Percentiles rank a stretch among this genome's conserved stretches.
phyloP scores from a whole-genome alignment of 2,329 filamentous ascomycete species.

The Aureobasidium mangrovei region DNA sequence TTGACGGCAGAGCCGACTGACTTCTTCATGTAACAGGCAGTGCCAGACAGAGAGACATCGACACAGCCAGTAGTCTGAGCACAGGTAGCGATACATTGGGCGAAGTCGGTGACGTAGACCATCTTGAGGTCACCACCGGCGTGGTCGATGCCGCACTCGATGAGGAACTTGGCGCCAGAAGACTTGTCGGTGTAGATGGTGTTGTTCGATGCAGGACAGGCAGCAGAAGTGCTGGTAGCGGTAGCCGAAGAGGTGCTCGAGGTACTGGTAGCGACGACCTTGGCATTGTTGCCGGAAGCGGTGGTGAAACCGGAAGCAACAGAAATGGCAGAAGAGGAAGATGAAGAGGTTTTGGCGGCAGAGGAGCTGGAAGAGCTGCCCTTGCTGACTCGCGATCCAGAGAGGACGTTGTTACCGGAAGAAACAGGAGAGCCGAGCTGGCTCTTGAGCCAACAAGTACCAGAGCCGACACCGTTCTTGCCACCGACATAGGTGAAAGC shows the following conservation, averaged over 20 bases:
- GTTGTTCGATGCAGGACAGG: slow-evolving; percentile 19
- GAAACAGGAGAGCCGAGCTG: not conserved
- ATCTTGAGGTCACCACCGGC: slow-evolving; percentile 23
- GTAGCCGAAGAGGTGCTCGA: slow-evolving; percentile 7
- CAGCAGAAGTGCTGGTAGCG: slow-evolving; percentile 14
- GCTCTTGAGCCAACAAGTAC: slow-evolving; percentile 19
- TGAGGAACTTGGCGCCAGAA: slow-evolving; percentile 19
- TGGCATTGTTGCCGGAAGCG: slow-evolving; percentile 8
- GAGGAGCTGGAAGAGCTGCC: slow-evolving; percentile 2
- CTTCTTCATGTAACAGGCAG: slow-evolving; percentile 28
- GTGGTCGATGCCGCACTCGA: slow-evolving; percentile 28
- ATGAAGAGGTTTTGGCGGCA: not conserved
- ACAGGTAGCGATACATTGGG: slow-evolving; percentile 25
- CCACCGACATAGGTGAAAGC: slow-evolving; percentile 18
- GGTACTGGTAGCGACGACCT: slow-evolving; percentile 4
- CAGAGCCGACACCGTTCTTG: slow-evolving; percentile 11
- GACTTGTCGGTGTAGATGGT: slow-evolving; percentile 18
- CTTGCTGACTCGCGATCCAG: slow-evolving; percentile 8
- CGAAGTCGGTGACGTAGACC: slow-evolving; percentile 19
- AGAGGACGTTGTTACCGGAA: slow-evolving; percentile 4
- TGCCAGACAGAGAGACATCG: slow-evolving; percentile 25
- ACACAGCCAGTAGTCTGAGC: slow-evolving; percentile 24
- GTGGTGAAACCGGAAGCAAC: slow-evolving; percentile 12
- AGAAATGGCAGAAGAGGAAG: not conserved
- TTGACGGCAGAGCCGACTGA: slow-evolving; percentile 18